Percentiles rank a stretch among this genome's conserved stretches.
Evolutionary conservation across 2,329 filamentous ascomycete species (phyloP).

Genomic region (Aspergillus ochraceoroseus): DNA sequence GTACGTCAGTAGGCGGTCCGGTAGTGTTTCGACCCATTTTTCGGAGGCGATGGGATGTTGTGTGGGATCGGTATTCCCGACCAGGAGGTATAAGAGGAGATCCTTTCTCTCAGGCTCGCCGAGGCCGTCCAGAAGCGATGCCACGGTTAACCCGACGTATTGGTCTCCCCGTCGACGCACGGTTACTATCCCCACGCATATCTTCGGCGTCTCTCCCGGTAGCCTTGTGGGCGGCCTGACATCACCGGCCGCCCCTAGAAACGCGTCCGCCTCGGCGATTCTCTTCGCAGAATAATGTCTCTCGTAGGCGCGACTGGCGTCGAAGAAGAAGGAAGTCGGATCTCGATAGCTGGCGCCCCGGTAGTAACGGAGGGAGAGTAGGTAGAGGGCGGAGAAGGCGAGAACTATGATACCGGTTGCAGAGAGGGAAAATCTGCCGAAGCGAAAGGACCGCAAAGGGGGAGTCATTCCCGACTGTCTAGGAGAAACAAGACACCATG

Average conservation of each 20-base stretch:
- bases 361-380: conserved; percentile 15
- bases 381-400: conserved; percentile 8
- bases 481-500: too few relatives aligned
- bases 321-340: conserved; percentile 18
- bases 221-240: neutral
- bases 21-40: conserved; percentile 37
- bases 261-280: conserved; percentile 10
- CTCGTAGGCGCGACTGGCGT: conserved; percentile 12
- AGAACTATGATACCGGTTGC: neutral
- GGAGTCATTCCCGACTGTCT: conserved; percentile 1
- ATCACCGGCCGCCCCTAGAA: conserved; percentile 5
- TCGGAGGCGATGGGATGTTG: conserved; percentile 39
- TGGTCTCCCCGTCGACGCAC: conserved; percentile 36
- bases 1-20: conserved; percentile 42
- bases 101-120: conserved; percentile 35
- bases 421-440: conserved; percentile 1
- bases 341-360: conserved; percentile 13
- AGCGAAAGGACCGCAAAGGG: neutral
- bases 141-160: conserved; percentile 41
- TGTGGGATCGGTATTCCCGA: conserved; percentile 40
- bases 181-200: conserved; percentile 45
- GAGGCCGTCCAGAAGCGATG: conserved; percentile 42
- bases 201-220: neutral
- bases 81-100: conserved; percentile 41
- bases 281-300: conserved; percentile 11